Conservation (phyloP, 1,139 yeast genomes). For the Zygoascus hellenicus region DNA sequence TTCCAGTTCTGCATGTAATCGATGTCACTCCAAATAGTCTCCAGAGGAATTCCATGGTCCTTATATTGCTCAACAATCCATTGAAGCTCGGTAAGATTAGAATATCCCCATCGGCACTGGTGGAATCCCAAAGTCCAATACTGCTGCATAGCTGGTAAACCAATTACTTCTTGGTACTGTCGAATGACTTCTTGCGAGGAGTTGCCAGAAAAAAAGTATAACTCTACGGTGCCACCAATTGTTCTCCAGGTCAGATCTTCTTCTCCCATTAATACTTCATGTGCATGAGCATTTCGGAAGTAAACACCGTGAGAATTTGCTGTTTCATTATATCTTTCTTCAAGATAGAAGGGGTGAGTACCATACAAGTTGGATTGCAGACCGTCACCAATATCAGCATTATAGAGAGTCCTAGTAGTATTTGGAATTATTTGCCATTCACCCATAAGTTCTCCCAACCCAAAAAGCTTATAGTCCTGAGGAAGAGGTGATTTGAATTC, state of each 20-base stretch:
- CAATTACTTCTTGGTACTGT: conserved; percentile 29
- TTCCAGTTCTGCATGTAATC: conserved; percentile 30
- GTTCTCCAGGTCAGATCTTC: conserved; percentile 28
- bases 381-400: conserved; percentile 20
- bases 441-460: conserved; percentile 35
- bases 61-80: conserved; percentile 13
- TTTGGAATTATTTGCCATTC: conserved; percentile 32
- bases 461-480: conserved; percentile 29
- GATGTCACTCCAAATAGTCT: conserved; percentile 21
- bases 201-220: conserved; percentile 36
- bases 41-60: conserved; percentile 17
- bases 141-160: conserved; percentile 34
- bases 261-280: conserved; percentile 23
- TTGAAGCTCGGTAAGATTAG: conserved; percentile 12
- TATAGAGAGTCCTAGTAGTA: conserved; percentile 21
- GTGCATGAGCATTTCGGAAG: conserved; percentile 22
- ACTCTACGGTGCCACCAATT: conserved; percentile 29
- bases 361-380: conserved; percentile 23
- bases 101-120: conserved; percentile 23
- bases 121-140: conserved; percentile 27
- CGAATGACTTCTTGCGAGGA: conserved; percentile 31
- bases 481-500: conserved; percentile 34
- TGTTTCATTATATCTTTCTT: conserved; percentile 17
- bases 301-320: conserved; percentile 21
- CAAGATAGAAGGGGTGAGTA: conserved; percentile 33